phyloP scores from a whole-genome alignment of 2,329 filamentous ascomycete species.

The Penicillium concentricum region DNA sequence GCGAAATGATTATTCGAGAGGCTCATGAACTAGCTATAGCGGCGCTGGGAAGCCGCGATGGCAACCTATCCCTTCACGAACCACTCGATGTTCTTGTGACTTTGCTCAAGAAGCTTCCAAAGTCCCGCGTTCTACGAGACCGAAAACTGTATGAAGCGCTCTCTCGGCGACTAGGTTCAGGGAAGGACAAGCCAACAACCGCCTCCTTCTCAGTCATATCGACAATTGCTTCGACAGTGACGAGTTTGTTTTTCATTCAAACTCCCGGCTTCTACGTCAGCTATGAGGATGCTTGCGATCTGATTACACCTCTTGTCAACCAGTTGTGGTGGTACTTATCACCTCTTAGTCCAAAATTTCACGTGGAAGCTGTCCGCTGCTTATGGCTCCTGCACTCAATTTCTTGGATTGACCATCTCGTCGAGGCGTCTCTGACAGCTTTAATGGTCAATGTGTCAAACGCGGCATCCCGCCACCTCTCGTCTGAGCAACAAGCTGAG shows the following conservation, averaged over 20 bases:
- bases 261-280: constrained; percentile 37
- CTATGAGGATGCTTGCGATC: constrained; percentile 52
- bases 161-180: constrained; percentile 23
- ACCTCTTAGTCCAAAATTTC: constrained; percentile 82
- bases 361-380: constrained; percentile 85
- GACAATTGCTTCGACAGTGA: constrained; percentile 51
- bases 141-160: constrained; percentile 38
- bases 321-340: constrained; percentile 79
- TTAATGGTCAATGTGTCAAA: constrained; percentile 59
- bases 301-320: constrained; percentile 68
- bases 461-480: constrained; percentile 26
- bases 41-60: constrained; percentile 27
- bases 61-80: constrained; percentile 51
- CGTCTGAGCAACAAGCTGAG: constrained; percentile 37
- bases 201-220: constrained; percentile 38
- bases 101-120: constrained; percentile 41
- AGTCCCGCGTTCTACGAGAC: constrained; percentile 35
- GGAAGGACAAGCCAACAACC: constrained; percentile 26
- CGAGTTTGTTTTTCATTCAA: constrained; percentile 39
- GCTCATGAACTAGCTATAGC: constrained; percentile 44
- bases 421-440: constrained; percentile 74
- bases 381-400: constrained; percentile 84
- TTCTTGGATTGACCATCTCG: constrained; percentile 64
- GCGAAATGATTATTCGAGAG: constrained; percentile 64
- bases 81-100: constrained; percentile 61